Conservation (phyloP, 2,329 filamentous ascomycete genomes). For the Pochonia chlamydosporia region DNA sequence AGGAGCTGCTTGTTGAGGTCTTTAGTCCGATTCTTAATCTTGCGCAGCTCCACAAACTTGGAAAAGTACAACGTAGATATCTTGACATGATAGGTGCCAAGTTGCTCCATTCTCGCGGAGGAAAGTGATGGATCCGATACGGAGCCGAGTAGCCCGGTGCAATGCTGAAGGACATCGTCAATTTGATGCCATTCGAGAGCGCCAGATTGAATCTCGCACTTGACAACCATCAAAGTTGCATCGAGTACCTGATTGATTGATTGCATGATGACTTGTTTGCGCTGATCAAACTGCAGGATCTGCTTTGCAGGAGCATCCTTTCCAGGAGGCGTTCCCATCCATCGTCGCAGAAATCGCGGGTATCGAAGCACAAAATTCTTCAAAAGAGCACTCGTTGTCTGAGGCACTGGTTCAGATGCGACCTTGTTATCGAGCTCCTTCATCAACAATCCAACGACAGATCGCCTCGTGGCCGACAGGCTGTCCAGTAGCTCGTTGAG, state of each 20-base stretch:
- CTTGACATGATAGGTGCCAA: conserved; percentile 52
- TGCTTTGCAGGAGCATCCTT: conserved; percentile 50
- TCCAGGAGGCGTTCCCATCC: conserved; percentile 53
- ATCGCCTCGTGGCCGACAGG: conserved; percentile 49
- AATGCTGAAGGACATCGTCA: conserved; percentile 54
- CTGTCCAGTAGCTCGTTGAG: conserved; percentile 56
- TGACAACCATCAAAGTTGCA: conserved; percentile 51
- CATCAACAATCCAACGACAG: conserved; percentile 43
- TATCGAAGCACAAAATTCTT: conserved; percentile 53
- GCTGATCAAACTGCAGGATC: conserved; percentile 55
- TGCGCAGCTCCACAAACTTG: conserved; percentile 48
- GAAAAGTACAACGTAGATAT: conserved; percentile 68
- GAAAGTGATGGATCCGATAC: conserved; percentile 36
- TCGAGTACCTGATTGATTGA: conserved; percentile 54
- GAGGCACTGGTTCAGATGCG: conserved; percentile 8
- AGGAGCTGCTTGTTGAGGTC: conserved; percentile 37
- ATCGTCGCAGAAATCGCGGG: conserved; percentile 54
- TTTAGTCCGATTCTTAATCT: conserved; percentile 32
- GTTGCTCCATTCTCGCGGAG: conserved; percentile 22
- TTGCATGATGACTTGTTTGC: conserved; percentile 46
- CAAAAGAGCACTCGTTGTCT: conserved; percentile 32
- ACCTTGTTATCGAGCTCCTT: conserved; percentile 16
- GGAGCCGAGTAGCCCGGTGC: conserved; percentile 45
- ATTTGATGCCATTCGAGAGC: conserved; percentile 47
- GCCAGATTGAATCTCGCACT: conserved; percentile 42